Conservation (phyloP, 306 rosid genomes). For the Alnus glutinosa region DNA sequence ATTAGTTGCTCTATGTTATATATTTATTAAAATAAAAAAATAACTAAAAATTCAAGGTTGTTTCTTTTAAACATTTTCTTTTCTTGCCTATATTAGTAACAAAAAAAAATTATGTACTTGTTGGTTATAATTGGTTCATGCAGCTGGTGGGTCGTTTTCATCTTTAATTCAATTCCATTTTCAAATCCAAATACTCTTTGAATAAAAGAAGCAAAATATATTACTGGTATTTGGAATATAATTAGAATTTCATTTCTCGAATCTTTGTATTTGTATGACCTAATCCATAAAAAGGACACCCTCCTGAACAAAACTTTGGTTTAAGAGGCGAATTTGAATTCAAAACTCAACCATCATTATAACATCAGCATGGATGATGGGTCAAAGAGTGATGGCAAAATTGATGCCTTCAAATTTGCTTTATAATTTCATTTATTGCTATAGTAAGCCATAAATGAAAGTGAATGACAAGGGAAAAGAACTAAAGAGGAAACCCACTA, state of each 20-base stretch:
- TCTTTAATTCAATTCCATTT: neutral
- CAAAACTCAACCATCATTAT: conserved; percentile 20
- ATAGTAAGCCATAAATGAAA: neutral
- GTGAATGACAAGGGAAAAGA: too few species aligned
- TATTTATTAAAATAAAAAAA: too few species aligned
- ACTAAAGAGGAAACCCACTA: too few species aligned
- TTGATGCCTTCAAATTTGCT: conserved; percentile 1
- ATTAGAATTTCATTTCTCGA: neutral
- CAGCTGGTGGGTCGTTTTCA: neutral
- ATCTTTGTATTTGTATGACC: too few species aligned
- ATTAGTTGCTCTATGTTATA: too few species aligned
- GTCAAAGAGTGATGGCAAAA: conserved; percentile 24
- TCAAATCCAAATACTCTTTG: neutral
- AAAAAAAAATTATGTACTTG: neutral
- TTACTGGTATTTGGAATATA: neutral
- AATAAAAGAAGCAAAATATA: neutral
- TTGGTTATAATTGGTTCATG: neutral
- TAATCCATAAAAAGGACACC: neutral
- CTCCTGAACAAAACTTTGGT: neutral
- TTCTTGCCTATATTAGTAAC: neutral
- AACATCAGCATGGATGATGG: neutral
- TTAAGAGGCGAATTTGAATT: conserved; percentile 21
- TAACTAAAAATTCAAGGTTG: too few species aligned
- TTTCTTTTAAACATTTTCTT: neutral
- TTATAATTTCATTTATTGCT: conserved; percentile 1